phyloP scores from a whole-genome alignment of 306 rosid genomes.

The Sesbania bispinosa region DNA sequence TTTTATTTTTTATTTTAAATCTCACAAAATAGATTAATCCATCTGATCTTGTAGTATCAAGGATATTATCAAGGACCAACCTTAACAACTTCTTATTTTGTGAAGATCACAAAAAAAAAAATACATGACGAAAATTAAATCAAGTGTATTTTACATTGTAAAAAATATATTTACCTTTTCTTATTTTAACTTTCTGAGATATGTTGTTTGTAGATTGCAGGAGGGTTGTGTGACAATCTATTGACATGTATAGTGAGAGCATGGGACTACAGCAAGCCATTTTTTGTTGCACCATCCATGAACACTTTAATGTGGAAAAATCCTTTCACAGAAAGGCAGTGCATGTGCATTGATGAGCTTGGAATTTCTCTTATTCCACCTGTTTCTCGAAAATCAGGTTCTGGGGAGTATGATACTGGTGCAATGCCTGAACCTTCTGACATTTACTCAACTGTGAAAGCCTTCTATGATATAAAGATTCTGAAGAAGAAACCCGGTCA shows the following conservation, averaged over 20 bases:
- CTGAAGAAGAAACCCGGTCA: constrained; percentile 12
- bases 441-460: constrained; percentile 53
- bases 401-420: constrained; percentile 41
- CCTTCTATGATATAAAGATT: constrained; percentile 32
- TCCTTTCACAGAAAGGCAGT: constrained; percentile 67
- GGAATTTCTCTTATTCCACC: constrained; percentile 74
- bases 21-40: too few species aligned
- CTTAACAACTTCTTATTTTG: too few species aligned
- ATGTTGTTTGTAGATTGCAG: constrained; percentile 52
- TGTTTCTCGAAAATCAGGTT: constrained; percentile 31
- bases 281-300: constrained; percentile 89
- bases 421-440: constrained; percentile 63
- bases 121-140: too few species aligned
- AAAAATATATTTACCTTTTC: too few species aligned
- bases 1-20: too few species aligned
- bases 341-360: constrained; percentile 56
- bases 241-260: constrained; percentile 76
- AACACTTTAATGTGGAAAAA: constrained; percentile 68
- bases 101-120: too few species aligned
- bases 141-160: too few species aligned
- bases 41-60: too few species aligned
- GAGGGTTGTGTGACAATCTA: constrained; percentile 79
- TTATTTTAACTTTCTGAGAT: not conserved
- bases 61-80: too few species aligned
- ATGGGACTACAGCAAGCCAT: constrained; percentile 79